Evolutionary conservation across 192 early-diverging fungal genomes (phyloP), one percentile per base, ranked within the genome.

Genomic region (Rhizoclosmatium globosum): DNA sequence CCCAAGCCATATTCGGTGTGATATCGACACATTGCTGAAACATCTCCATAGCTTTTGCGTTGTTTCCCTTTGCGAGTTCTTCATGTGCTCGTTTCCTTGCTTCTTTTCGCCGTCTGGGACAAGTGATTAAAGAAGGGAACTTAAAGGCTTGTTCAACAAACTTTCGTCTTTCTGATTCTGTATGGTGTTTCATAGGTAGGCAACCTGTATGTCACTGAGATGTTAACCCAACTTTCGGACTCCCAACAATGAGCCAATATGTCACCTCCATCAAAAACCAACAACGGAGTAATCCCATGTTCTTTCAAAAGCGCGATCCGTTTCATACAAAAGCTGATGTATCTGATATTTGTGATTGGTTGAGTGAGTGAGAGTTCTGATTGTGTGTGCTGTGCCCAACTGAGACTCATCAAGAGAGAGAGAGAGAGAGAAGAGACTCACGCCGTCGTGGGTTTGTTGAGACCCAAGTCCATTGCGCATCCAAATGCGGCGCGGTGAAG

Each of bases 201-300:
- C 66, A 74, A 47, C 82, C 83, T 85, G 47, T 4, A 21, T 0
- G 0, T 31, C 31, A 0, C 0, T 31, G 31, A 46, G 15, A 67
- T 2, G 17, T n/a, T 44, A 11, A 66, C 11, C 0, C 65, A 66
- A 66, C 0, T 39, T 21, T 17, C 11, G 13, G 21, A 53, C 47
- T 11, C 11, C 13, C 39, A n/a, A n/a, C n/a, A n/a, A n/a, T n/a
- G n/a, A n/a, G n/a, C n/a, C n/a, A 66, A 44, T 47, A 46, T 0
- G 43, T 15, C 80, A 17, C 94, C 95, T 21, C 98, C 98, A 78
- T 99, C 98, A 84, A 99, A 99, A 15, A 99, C 97, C 61, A 99
- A 85, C 15, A 94, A 66, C 1, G 97, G 98, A 47, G 81, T 86
- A 57, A 99, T 87, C 19, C 87, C 87, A 77, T 91, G 82, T 67